Evolutionary conservation across 2,329 filamentous ascomycete genomes (phyloP).

Genomic region (Sclerotinia minor): DNA sequence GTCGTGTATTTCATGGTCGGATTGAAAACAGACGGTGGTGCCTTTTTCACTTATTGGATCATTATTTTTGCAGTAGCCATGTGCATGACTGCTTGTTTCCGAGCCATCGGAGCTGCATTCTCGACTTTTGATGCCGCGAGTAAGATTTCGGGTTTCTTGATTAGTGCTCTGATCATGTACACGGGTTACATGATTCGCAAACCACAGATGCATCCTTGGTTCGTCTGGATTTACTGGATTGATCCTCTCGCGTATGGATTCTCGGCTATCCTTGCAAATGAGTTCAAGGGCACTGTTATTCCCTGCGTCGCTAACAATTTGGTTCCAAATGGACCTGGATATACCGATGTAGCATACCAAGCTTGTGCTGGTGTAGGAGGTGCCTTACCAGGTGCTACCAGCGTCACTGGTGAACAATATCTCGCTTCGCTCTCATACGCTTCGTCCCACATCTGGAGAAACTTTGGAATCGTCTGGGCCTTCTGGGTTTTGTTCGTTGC

Average conservation of each 20-base stretch:
- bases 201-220: constrained; percentile 63
- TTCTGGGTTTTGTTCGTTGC: constrained; percentile 62
- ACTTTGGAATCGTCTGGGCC: constrained; percentile 61
- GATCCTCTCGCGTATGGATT: constrained; percentile 70
- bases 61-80: constrained; percentile 49
- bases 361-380: constrained; percentile 61
- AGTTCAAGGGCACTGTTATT: constrained; percentile 61
- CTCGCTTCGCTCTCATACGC: constrained; percentile 55
- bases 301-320: constrained; percentile 52
- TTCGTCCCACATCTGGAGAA: constrained; percentile 56
- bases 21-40: constrained; percentile 50
- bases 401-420: constrained; percentile 58
- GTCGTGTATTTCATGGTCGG: constrained; percentile 66
- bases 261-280: constrained; percentile 67
- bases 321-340: constrained; percentile 53
- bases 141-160: constrained; percentile 52
- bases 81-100: constrained; percentile 44
- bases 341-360: constrained; percentile 47
- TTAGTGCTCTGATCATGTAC: constrained; percentile 60
- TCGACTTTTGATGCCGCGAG: constrained; percentile 59
- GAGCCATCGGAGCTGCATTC: constrained; percentile 62
- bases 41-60: constrained; percentile 64
- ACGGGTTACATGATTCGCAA: constrained; percentile 64
- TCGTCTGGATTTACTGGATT: constrained; percentile 65
- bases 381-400: constrained; percentile 51